Evolutionary conservation across 306 rosid genomes (phyloP).

Genomic region (Argentina anserina): DNA sequence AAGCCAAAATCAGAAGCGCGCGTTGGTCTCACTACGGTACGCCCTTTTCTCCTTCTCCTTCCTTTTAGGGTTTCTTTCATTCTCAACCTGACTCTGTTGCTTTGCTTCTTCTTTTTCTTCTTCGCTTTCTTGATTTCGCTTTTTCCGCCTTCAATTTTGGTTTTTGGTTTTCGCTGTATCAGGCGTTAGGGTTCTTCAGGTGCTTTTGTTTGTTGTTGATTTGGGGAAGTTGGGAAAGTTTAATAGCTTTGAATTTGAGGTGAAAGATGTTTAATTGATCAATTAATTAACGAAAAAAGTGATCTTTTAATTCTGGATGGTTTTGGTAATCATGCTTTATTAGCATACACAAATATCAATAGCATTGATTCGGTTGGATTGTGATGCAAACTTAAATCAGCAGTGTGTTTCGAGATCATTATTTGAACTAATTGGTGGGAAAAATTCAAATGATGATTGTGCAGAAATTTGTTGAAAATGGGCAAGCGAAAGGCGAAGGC

Average conservation of each 20-base stretch:
- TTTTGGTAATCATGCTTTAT: not conserved
- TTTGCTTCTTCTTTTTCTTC: not conserved
- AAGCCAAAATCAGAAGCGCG: not conserved
- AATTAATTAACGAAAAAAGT: not conserved
- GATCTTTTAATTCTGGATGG: not conserved
- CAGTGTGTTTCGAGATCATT: not conserved
- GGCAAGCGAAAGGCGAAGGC: conserved; percentile 97
- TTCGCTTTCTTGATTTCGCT: not conserved
- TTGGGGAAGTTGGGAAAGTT: not conserved
- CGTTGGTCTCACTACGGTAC: not conserved
- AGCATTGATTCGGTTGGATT: not conserved
- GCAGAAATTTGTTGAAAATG: conserved; percentile 48
- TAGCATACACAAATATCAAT: not conserved
- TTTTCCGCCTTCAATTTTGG: not conserved
- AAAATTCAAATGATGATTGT: not conserved
- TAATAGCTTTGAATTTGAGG: not conserved
- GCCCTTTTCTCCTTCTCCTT: not conserved
- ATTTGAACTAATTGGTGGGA: not conserved
- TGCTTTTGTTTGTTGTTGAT: not conserved
- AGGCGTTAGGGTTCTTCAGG: not conserved
- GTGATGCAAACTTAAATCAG: not conserved
- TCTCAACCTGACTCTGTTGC: not conserved
- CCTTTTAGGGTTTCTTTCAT: conserved; percentile 4
- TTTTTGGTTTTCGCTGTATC: not conserved
- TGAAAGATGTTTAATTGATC: not conserved